phyloP scores from a whole-genome alignment of 164 flowering plant genomes.

The Vitis rupestris region DNA sequence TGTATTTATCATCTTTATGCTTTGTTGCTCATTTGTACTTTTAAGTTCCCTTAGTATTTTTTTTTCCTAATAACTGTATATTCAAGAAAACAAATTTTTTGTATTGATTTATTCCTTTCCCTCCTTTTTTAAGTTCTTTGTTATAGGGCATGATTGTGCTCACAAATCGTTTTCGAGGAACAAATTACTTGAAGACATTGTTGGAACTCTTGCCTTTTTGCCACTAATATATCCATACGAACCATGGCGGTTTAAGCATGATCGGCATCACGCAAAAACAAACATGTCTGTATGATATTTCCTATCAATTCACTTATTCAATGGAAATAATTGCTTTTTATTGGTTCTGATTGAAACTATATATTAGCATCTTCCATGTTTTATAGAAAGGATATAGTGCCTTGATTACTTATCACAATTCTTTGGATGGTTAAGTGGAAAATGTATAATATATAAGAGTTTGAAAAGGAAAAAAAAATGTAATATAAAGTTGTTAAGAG shows the following conservation, averaged over 20 bases:
- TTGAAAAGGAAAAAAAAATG: too few species aligned
- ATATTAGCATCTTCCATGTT: too few species aligned
- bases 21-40: not conserved
- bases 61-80: not conserved
- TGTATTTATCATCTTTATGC: not conserved
- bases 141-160: constrained; percentile 99
- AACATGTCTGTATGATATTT: constrained; percentile 63
- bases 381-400: too few species aligned
- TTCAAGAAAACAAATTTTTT: not conserved
- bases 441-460: too few species aligned
- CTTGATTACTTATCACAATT: too few species aligned
- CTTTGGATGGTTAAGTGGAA: too few species aligned
- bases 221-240: constrained; percentile 96
- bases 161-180: constrained; percentile 94
- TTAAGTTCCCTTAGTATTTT: not conserved
- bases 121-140: constrained; percentile 64
- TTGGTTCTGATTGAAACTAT: not conserved
- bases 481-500: too few species aligned
- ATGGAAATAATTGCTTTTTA: not conserved
- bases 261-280: constrained; percentile 92
- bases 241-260: constrained; percentile 98
- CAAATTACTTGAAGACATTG: constrained; percentile 90
- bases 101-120: constrained; percentile 5
- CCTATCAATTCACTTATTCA: not conserved
- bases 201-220: constrained; percentile 92